These are phyloP conservation scores for Sporothrix pallida DNA, from an alignment of 2,329 filamentous ascomycete species.

Conservation along the genomic window DNA sequence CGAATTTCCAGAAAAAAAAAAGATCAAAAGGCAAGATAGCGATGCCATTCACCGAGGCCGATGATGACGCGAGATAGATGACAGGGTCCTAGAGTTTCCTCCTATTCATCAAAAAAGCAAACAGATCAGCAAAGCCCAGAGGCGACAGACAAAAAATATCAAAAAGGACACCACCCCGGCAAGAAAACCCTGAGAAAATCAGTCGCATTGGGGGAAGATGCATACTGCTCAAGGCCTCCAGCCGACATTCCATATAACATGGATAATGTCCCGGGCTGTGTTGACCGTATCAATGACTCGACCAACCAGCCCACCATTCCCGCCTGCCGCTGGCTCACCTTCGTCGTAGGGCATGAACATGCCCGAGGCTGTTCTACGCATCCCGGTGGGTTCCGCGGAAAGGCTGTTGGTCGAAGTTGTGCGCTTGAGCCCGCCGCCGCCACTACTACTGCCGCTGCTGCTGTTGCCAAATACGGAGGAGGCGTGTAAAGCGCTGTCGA, in stretches of 20 bases:
- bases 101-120: conserved; percentile 35
- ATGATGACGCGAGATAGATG: conserved; percentile 36
- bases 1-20: conserved; percentile 11
- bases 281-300: conserved; percentile 82
- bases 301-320: conserved; percentile 71
- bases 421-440: conserved; percentile 49
- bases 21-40: not conserved
- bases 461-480: conserved; percentile 33
- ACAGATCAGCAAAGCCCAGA: conserved; percentile 36
- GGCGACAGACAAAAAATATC: not conserved
- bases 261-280: conserved; percentile 71
- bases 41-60: conserved; percentile 29
- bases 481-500: conserved; percentile 21
- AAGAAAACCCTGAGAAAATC: not conserved
- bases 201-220: not conserved
- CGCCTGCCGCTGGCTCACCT: conserved; percentile 63
- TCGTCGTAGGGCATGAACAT: conserved; percentile 92
- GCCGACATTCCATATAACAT: conserved; percentile 74
- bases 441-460: conserved; percentile 20
- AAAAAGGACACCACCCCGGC: conserved; percentile 13
- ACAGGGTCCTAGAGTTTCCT: conserved; percentile 37
- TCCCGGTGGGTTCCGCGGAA: conserved; percentile 61
- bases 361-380: conserved; percentile 80
- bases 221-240: conserved; percentile 58
- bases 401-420: conserved; percentile 57